A percentile compares a stretch with the other conserved stretches of the same genome.
Evolutionary conservation across 768 basidiomycete genomes (phyloP).

Genomic region (Calocybe indica): DNA sequence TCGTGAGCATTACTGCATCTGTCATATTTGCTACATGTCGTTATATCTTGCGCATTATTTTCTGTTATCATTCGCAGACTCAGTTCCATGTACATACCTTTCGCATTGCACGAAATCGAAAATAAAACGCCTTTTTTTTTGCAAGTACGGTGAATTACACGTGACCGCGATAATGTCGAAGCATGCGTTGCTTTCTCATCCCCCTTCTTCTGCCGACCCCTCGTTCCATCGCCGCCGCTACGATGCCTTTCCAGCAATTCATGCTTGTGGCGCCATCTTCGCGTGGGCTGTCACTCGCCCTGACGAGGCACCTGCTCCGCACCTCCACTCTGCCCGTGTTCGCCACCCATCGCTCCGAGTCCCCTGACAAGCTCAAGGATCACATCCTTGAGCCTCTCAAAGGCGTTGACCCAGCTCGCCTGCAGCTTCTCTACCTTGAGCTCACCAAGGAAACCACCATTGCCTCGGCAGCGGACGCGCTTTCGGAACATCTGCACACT

Average conservation of each 20-base stretch:
- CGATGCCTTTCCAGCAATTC: conserved; percentile 30
- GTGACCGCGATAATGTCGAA: too few species aligned
- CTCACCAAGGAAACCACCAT: conserved; percentile 48
- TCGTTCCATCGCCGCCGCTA: background rate
- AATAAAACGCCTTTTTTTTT: too few species aligned
- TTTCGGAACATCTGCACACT: conserved; percentile 24
- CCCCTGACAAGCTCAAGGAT: conserved; percentile 28
- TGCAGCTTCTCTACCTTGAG: conserved; percentile 43
- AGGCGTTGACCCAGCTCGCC: conserved; percentile 35
- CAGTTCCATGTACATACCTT: too few species aligned
- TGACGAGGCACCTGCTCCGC: conserved; percentile 47
- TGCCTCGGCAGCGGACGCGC: conserved; percentile 35
- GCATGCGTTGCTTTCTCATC: background rate
- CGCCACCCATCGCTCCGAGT: conserved; percentile 43
- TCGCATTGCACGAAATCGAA: too few species aligned
- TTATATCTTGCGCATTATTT: too few species aligned
- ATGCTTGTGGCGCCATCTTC: conserved; percentile 49
- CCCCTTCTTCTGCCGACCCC: background rate
- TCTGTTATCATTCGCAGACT: too few species aligned
- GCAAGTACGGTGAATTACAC: too few species aligned
- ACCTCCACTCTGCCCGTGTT: conserved; percentile 47
- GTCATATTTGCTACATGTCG: too few species aligned
- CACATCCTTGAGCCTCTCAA: conserved; percentile 36
- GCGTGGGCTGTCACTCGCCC: conserved; percentile 49
- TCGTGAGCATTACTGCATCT: too few species aligned